Evolutionary conservation across 2,329 filamentous ascomycete genomes (phyloP), one percentile per base, ranked within the genome.

Genomic region (Tolypocladium paradoxum): DNA sequence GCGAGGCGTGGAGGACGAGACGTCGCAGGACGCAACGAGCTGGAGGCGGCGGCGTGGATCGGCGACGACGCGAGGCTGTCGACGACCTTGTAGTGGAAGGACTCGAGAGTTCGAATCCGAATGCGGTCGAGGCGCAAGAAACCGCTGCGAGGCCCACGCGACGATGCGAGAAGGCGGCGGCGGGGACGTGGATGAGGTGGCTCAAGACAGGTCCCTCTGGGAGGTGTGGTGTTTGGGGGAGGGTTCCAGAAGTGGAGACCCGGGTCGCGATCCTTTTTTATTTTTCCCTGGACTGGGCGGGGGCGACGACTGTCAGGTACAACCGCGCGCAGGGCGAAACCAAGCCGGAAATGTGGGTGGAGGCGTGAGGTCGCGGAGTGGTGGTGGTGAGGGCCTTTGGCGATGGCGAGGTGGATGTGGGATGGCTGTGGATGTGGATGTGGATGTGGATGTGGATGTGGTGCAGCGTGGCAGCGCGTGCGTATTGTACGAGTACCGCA

Each of bases 201-300:
- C 55, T 69, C 64, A 64, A 65, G 62, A 62, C 61, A 68, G 64
- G 66, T 65, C 62, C 67, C 67, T 68, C 58, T 67, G 64, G 67
- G 68, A 71, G 63, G 62, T 65, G 68, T 57, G 55, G 55, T 58
- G 70, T 68, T 72, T 68, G 69, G 70, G 70, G 70, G 68, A 73
- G 70, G 69, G 67, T 70, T 70, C 49, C 62, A 65, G 67, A 47
- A 69, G 72, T 74, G 72, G 72, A 70, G 71, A 73, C 63, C 27
- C 66, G 70, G 69, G 65, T 69, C 70, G 69, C 61, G 65, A 65
- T 67, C 64, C 67, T 70, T 70, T 69, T 58, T 58, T 65, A 68
- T 68, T 65, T 68, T 68, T 55, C 50, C 54, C 53, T 52, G 35
- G 36, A 33, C 24, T 40, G 48, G 52, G 55, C 56, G 62, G 56